Evolutionary conservation across 768 basidiomycete genomes (phyloP), one percentile per base, ranked within the genome.

Genomic region (Boletus pseudopeckii): DNA sequence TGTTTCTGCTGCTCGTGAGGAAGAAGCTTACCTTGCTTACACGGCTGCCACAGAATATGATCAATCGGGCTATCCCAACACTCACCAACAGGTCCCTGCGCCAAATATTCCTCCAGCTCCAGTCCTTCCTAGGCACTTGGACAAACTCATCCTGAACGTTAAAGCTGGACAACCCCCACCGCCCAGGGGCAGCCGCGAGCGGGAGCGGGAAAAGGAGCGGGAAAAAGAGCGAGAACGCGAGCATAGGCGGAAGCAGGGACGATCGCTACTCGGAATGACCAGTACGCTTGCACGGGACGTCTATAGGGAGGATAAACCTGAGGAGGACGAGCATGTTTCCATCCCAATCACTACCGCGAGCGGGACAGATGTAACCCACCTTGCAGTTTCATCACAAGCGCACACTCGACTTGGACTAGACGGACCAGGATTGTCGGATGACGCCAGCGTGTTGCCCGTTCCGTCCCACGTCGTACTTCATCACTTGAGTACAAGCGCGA

Each of bases 401-500:
- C 65, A 64, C 44, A 63, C 72, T 20, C 69, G 71, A 49, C 64
- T 72, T 20, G 72, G 68, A 38, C 53, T 74, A 40, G 75, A 75
- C 13, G 73, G 67, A 7, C 61, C 64, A 0, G 74, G 79, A n/a
- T 59, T 86, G 64, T 81, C 84, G 17, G 95, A 98, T 71, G 95
- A 98, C 65, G 88, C 83, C 48, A 88, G 86, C 45, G 92, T 98
- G 52, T 71, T 98, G 57, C 88, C 96, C 15, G 92, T 97, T 20
- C 95, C 95, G 20, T 88, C 85, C 36, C 95, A 98, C 74, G 92
- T 92, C 36, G 92, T 98, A 22, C 75, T 98, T 58, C 93, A 97
- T 62, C 95, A 98, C 71, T 72, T 98, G 63, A 91, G 91, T 57
- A 97, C 95, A 56, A 96, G 92, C 64, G 94, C 95, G 48, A 98